Evolutionary conservation across 1,284 basidiomycete genomes (phyloP), one percentile per base, ranked within the genome.

Genomic region (Puccinia sorghi): DNA sequence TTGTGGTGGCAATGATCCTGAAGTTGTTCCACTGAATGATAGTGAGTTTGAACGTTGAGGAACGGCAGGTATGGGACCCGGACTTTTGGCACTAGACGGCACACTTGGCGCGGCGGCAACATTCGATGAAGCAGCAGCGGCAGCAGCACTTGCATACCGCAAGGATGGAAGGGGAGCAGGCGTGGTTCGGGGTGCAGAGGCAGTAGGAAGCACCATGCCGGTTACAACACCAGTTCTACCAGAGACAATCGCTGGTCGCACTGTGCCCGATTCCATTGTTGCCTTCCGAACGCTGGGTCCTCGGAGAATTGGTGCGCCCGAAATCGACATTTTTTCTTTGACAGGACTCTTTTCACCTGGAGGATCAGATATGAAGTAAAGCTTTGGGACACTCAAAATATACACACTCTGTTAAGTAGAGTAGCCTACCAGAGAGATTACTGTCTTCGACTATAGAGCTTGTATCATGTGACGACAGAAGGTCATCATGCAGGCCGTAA

Each of bases 81-180:
- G 76, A 71, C 76, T 78, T 37, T 78, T 78, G 41, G 59, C 66
- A 69, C 76, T 75, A 15, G 72, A 32, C 11, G 61, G 72, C 5
- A 48, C 72, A 27, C 22, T 56, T 52, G 82, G 80, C 8, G 84
- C 52, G 50, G 72, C 54, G 11, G 92, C 91, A 3, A 92, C 92
- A 0, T 50, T 50, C 15, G 77, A 70, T 48, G 79, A 84, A 17
- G 92, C 91, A 3, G 92, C 93, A 0, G 93, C 93, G 0, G 93
- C 94, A 1, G 94, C 94, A 0, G 93, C 94, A 9, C 93, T 90
- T 46, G 95, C 92, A 83, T 97, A 97, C 70, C 92, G 89, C 83
- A 96, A 93, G 1, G 88, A 87, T 37, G 93, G 91, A 72, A 92
- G 84, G 25, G 88, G 84, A n/a, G 87, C 83, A 37, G 84, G 82